Base-by-base conservation (phyloP, 1,284 basidiomycete species). In the Exobasidium rhododendri region DNA sequence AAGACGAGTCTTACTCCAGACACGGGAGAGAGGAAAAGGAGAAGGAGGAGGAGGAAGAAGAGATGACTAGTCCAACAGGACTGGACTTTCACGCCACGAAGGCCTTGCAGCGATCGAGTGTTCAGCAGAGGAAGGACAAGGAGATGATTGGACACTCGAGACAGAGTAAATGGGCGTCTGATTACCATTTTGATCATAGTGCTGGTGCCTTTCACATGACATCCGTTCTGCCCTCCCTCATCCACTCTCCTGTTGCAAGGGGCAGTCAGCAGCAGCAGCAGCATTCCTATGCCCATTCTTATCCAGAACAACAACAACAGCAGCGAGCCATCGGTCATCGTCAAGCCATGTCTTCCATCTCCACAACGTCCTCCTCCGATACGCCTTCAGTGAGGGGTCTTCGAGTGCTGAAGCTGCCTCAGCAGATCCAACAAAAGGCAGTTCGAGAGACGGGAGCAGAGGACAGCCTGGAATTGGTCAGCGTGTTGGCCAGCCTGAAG, bases 51-150 rank as follows among this genome's bases (percentile, higher is more conserved):
- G 6, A 40, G 26, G 24, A 7, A 2, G 28, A 13, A 59, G 40
- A 51, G 4, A 13, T 44, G 20, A 44, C 59, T 28, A 64, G 63
- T 40, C 63, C 63, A 22, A 64, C 63, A 7, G 63, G 63, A 17
- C 51, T 64, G 11, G 63, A 64, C n/a, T 53, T 31, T 3, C 32
- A 44, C 30, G 63, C 63, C 4, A 45, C 56, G 5, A 45, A n/a
- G 28, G 56, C 56, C 22, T 24, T 58, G 17, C 13, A 55, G 24
- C 20, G 22, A 6, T 44, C 31, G 28, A 20, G 14, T 11, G 17
- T 30, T 20, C 20, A 22, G 14, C 35, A 40, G 17, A 10, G 10
- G 17, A 17, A 7, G 17, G 35, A 10, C 17, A 40, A 40, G 17
- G 35, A 10, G 17, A 10, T 40, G 17, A 40, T 40, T 40, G 10